Conservation (phyloP, 2,329 filamentous ascomycete species). For the Didymella sp. region DNA sequence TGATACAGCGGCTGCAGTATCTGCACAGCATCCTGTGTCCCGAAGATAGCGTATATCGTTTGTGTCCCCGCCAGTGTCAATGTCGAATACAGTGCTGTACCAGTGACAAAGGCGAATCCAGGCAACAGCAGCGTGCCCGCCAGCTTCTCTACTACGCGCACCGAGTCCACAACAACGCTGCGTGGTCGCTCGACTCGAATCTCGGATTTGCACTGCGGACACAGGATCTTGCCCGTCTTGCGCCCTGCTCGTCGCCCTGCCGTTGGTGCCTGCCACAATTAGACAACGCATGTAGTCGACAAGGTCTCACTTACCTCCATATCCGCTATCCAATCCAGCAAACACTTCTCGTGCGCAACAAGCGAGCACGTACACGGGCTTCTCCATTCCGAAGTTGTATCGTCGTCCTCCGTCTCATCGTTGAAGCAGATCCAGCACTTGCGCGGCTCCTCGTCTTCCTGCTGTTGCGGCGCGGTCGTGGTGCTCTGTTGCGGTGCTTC, state of each 20-base stretch:
- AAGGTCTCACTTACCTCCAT: constrained; percentile 62
- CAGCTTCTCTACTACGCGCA: constrained; percentile 64
- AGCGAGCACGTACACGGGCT: constrained; percentile 90
- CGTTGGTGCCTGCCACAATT: constrained; percentile 53
- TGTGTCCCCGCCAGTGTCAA: constrained; percentile 66
- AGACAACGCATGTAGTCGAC: not conserved
- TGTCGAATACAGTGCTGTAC: constrained; percentile 53
- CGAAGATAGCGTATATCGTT: constrained; percentile 71
- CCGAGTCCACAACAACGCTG: constrained; percentile 73
- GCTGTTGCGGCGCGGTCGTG: constrained; percentile 22
- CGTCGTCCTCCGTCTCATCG: constrained; percentile 69
- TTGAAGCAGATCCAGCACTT: constrained; percentile 76
- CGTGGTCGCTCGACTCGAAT: constrained; percentile 78
- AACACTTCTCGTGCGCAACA: constrained; percentile 86
- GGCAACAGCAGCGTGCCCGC: constrained; percentile 69
- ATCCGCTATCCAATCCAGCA: constrained; percentile 93
- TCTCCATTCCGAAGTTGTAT: constrained; percentile 73
- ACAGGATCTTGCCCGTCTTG: constrained; percentile 69
- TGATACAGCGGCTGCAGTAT: constrained; percentile 58
- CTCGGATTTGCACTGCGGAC: constrained; percentile 86
- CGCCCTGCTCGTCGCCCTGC: constrained; percentile 57
- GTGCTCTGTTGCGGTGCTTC: constrained; percentile 23
- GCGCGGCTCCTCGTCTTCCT: constrained; percentile 50
- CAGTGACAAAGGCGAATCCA: constrained; percentile 63
- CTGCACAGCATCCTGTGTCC: constrained; percentile 63